A percentile compares a stretch with the other conserved stretches of the same genome.
Conservation (phyloP, 306 rosid species). For the Rosa chinensis region DNA sequence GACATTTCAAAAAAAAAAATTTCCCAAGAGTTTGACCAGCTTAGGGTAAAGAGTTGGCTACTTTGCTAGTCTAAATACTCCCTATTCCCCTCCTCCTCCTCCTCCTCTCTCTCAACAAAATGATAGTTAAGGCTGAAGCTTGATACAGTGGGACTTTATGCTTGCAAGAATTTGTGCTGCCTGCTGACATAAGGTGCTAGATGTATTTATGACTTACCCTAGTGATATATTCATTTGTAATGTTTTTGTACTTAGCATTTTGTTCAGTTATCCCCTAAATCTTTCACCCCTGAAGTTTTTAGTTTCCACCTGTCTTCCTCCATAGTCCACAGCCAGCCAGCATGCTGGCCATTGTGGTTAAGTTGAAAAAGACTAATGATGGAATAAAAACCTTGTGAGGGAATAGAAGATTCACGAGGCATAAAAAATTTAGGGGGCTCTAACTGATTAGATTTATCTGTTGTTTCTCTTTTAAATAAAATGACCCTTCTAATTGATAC, state of each 20-base stretch:
- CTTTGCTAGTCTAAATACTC: not conserved
- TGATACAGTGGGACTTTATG: not conserved
- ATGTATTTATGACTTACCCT: not conserved
- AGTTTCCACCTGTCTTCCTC: not conserved
- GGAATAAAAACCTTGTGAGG: not conserved
- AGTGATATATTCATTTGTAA: not conserved
- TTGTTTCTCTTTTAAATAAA: not conserved
- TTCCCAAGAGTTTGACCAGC: not conserved
- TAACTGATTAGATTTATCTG: not conserved
- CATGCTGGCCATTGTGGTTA: not conserved
- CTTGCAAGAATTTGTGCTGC: not conserved
- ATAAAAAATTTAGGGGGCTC: not conserved
- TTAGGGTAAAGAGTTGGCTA: not conserved
- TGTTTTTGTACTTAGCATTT: not conserved
- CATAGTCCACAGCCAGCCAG: not conserved
- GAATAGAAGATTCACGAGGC: not conserved
- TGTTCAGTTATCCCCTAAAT: not conserved
- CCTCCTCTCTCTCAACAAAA: not conserved
- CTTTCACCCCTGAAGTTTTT: not conserved
- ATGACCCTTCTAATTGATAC: not conserved
- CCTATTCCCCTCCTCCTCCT: not conserved
- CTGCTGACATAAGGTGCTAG: not conserved
- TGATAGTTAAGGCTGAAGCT: not conserved
- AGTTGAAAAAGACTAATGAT: not conserved
- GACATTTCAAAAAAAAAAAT: too few relatives aligned